phyloP scores from a whole-genome alignment of 2,329 filamentous ascomycete species.

The Diaporthe longicolla region DNA sequence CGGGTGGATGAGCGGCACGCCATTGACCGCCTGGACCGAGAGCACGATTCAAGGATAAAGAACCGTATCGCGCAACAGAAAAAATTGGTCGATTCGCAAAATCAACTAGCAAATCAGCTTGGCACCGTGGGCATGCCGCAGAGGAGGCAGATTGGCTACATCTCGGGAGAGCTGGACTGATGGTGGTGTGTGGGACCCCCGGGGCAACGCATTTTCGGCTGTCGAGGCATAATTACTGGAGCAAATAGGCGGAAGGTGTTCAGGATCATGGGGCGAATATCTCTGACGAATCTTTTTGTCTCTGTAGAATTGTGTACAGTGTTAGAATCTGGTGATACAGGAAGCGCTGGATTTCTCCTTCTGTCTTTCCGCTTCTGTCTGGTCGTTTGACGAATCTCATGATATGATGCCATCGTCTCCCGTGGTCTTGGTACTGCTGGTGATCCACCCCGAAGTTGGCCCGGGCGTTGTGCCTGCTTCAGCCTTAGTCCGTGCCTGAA shows the following conservation, averaged over 20 bases:
- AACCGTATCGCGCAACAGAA: constrained; percentile 65
- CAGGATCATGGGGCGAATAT: background rate
- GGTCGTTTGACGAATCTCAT: constrained; percentile 31
- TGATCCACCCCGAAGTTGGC: constrained; percentile 27
- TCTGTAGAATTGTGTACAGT: constrained; percentile 6
- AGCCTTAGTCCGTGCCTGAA: background rate
- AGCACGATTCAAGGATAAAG: constrained; percentile 61
- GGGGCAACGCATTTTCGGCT: constrained; percentile 1
- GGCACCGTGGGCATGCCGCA: constrained; percentile 51
- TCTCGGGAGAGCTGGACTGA: constrained; percentile 66
- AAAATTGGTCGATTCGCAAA: constrained; percentile 63
- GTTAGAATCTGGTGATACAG: constrained; percentile 9
- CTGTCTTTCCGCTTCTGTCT: background rate
- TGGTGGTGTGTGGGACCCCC: background rate
- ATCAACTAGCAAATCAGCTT: constrained; percentile 54
- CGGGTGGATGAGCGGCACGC: constrained; percentile 66
- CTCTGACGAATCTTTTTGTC: constrained; percentile 24
- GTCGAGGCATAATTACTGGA: constrained; percentile 25
- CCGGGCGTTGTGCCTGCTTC: constrained; percentile 14
- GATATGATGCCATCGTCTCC: constrained; percentile 33
- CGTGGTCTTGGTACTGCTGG: constrained; percentile 2
- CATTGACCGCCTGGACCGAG: constrained; percentile 62
- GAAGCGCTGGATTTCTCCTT: background rate
- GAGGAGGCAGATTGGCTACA: constrained; percentile 69
- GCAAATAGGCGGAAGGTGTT: constrained; percentile 15